Evolutionary conservation across 805 yeast species (phyloP).

Genomic region (Ogataea ramenticola): DNA sequence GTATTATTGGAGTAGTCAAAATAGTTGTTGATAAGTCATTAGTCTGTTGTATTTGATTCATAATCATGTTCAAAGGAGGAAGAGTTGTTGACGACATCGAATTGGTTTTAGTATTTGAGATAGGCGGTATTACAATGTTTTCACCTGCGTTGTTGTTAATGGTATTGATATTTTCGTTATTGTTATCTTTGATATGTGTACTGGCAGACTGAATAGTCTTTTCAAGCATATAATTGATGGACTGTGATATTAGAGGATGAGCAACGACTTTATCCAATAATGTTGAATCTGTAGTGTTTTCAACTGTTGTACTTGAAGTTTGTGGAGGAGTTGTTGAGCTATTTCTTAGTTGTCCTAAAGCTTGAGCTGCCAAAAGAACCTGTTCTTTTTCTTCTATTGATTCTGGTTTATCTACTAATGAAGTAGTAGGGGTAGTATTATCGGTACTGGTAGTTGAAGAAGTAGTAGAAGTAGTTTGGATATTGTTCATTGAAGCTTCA

Average conservation of each 20-base stretch:
- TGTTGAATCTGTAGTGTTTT: conserved; percentile 7
- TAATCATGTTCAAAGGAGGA: background rate
- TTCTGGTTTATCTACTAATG: no score
- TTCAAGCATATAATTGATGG: conserved; percentile 29
- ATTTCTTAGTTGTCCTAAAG: conserved; percentile 16
- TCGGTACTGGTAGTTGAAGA: no score
- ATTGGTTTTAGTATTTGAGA: background rate
- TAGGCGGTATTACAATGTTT: no score
- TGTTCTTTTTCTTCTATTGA: conserved; percentile 3
- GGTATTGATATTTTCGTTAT: no score
- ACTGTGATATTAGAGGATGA: conserved; percentile 28
- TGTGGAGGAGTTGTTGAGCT: background rate
- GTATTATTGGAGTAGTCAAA: background rate
- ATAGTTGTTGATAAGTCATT: background rate
- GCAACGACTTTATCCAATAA: conserved; percentile 30
- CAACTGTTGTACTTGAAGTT: background rate
- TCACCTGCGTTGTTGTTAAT: no score
- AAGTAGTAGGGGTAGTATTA: background rate
- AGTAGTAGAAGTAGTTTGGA: no score
- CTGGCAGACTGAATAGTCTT: conserved; percentile 25
- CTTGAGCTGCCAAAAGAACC: conserved; percentile 23
- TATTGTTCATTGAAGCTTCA: no score
- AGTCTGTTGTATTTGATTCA: no score
- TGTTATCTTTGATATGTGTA: conserved; percentile 11
- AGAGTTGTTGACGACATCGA: no score